Conservation (phyloP, 257 asterid species). For the Coffea canephora region DNA sequence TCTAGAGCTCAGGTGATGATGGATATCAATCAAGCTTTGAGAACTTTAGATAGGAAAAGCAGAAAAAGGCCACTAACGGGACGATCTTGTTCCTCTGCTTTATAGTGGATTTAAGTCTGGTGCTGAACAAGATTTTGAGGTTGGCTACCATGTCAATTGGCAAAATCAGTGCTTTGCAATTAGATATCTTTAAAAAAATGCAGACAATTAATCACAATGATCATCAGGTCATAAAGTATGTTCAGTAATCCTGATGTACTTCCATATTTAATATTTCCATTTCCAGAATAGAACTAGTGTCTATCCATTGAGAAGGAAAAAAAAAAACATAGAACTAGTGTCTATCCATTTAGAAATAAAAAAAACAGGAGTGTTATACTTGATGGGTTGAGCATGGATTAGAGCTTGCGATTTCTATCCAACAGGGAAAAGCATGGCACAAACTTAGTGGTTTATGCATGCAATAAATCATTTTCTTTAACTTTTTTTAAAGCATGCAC, state of each 20-base stretch:
- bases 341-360: not conserved
- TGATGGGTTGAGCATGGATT: too few species aligned
- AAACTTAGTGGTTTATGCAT: too few species aligned
- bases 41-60: not conserved
- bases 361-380: too few species aligned
- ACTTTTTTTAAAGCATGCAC: too few species aligned
- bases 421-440: too few species aligned
- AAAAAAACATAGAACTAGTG: too few species aligned
- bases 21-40: not conserved
- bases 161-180: not conserved
- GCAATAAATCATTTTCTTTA: too few species aligned
- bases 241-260: not conserved
- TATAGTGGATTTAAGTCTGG: not conserved
- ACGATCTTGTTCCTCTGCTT: not conserved
- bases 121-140: not conserved
- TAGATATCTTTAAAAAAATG: not conserved
- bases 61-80: not conserved
- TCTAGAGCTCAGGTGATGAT: not conserved
- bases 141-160: not conserved
- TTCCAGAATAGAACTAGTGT: not conserved
- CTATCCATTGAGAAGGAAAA: too few species aligned
- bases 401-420: too few species aligned
- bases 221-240: not conserved
- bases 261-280: not conserved
- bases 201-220: not conserved